Evolutionary conservation across 805 yeast genomes (phyloP), one percentile per base, ranked within the genome.

Genomic region (Pichia scutulata): DNA sequence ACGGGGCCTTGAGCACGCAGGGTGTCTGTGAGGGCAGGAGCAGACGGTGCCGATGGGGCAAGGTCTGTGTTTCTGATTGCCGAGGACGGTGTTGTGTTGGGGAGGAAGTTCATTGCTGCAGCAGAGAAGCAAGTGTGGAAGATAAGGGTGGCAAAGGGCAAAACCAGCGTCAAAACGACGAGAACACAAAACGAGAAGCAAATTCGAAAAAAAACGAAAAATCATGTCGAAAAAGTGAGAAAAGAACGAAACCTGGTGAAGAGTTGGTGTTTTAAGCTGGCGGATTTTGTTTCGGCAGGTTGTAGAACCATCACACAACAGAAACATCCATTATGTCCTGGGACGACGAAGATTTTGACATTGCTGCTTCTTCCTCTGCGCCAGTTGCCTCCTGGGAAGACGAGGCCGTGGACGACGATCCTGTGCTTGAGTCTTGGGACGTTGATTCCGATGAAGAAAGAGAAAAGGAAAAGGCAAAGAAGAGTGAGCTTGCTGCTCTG

Each of bases 261-360:
- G n/a, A n/a, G n/a, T n/a, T n/a, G n/a, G n/a, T n/a, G n/a, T n/a
- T n/a, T n/a, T n/a, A n/a, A n/a, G n/a, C n/a, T n/a, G n/a, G n/a
- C n/a, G n/a, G n/a, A n/a, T n/a, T n/a, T n/a, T n/a, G n/a, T n/a
- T n/a, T n/a, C n/a, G n/a, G n/a, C n/a, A n/a, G n/a, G n/a, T n/a
- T n/a, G n/a, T n/a, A 19, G 24, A 39, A 19, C 19, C 1, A 33
- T 19, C 37, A 33, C 4, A 30, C n/a, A 30, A 10, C 36, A 14
- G 3, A 7, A 26, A 26, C 12, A 26, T 13, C n/a, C 33, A 16
- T 9, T 9, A 19, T 39, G 23, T 39, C 22, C 16, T 48, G 46
- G 62, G 97, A 89, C 78, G 96, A 89, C 80, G 96, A 89, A 72
- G 95, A 86, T 63, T 85, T 87, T 65, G 92, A 82, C 50, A 80